These are phyloP conservation scores for Kitagawia praeruptora DNA, from an alignment of 129 eudicot species.

Conservation along the genomic window DNA sequence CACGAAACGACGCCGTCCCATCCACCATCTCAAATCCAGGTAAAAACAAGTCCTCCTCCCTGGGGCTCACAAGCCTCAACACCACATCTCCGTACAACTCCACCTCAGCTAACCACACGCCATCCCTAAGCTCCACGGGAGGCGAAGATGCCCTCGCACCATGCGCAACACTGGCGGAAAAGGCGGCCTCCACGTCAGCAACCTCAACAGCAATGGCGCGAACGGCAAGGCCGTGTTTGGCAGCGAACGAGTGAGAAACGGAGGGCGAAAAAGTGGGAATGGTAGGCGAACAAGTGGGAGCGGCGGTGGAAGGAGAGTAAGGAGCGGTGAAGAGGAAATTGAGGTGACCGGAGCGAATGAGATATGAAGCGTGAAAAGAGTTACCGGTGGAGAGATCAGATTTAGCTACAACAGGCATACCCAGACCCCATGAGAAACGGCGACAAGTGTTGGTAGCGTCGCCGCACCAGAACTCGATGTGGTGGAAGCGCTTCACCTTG, in stretches of 20 bases:
- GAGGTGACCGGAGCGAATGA: slow-evolving; percentile 57
- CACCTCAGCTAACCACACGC: slow-evolving; percentile 46
- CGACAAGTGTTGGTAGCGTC: slow-evolving; percentile 69
- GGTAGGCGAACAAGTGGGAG: slow-evolving; percentile 27
- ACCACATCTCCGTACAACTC: slow-evolving; percentile 59
- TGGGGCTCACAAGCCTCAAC: slow-evolving; percentile 23
- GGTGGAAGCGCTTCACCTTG: slow-evolving; percentile 68
- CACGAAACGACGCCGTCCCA: slow-evolving; percentile 12
- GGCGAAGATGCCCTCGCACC: slow-evolving; percentile 47
- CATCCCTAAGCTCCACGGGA: slow-evolving; percentile 19
- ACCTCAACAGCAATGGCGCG: slow-evolving; percentile 72
- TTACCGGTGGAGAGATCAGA: slow-evolving; percentile 92
- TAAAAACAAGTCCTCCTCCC: slow-evolving; percentile 18
- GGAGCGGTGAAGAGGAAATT: slow-evolving; percentile 78
- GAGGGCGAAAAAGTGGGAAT: slow-evolving; percentile 48
- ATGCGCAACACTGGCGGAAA: slow-evolving; percentile 29
- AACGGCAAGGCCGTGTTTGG: slow-evolving; percentile 80
- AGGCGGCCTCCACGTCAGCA: slow-evolving; percentile 51
- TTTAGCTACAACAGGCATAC: slow-evolving; percentile 77
- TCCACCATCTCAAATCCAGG: slow-evolving; percentile 54
- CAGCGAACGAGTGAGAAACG: slow-evolving; percentile 34
- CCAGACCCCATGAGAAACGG: slow-evolving; percentile 79
- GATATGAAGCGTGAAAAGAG: slow-evolving; percentile 70
- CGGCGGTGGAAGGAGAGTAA: slow-evolving; percentile 49
- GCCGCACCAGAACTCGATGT: slow-evolving; percentile 82